Evolutionary conservation across 176 grass and related monocot species (phyloP), one percentile per base, ranked within the genome.

Genomic region (Tillandsia fasciculata): DNA sequence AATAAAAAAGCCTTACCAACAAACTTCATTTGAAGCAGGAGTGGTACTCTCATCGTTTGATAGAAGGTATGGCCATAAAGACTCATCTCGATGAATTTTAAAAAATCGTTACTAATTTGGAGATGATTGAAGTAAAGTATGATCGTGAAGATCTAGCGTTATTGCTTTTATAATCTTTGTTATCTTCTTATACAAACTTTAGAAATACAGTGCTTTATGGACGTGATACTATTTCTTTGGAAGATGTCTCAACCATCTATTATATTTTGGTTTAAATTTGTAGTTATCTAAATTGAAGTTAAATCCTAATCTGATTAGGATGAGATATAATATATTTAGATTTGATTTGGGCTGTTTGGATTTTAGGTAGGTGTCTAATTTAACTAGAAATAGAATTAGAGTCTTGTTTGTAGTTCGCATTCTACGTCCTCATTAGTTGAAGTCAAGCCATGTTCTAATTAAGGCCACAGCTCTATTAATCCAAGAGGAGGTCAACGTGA

Each of bases 131-230:
- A 49, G 67, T 78, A 64, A 79, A 70, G 23, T 28, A 63, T 33
- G 65, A 79, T 1, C 18, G 68, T 33, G 59, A 83, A 2, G 50
- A 77, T 58, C 2, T 76, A 2, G 27, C 27, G 26, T 10, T 82
- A 18, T 13, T 77, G 2, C 24, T 72, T 1, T 67, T 80, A 52
- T 59, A 27, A 12, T 67, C 26, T 0, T 6, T 80, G 17, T 64
- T 51, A 0, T 11, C 9, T 63, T 74, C 64, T 0, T 74, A 14
- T 63, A 26, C 51, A 3, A 24, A 74, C 63, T 74, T 74, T 0
- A 5, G n/a, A 22, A 51, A 53, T 15, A 72, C 68, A n/a, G 23
- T 78, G 20, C 4, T 70, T 3, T 64, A 52, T 1, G 71, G 29
- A 53, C n/a, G 7, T 48, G 50, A 67, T 49, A 66, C 63, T 65